Conservation (phyloP, 352 stramenopile genomes). For the Phytophthora boehmeriae region DNA sequence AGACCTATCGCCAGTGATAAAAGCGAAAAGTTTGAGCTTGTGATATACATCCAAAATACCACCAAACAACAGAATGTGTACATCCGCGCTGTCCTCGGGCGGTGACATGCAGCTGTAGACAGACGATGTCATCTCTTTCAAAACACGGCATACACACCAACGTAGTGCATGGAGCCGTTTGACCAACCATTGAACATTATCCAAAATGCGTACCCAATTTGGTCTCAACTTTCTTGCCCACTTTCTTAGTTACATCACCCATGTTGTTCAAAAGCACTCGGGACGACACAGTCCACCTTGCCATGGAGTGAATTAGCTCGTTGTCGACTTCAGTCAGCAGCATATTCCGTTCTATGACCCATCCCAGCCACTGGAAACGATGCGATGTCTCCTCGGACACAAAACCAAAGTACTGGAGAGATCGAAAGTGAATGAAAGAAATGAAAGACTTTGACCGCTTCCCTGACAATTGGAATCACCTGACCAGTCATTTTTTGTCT, state of each 20-base stretch:
- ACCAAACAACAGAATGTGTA: neutral
- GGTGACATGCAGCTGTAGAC: constrained; percentile 1
- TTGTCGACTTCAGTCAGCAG: constrained; percentile 9
- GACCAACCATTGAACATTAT: constrained; percentile 11
- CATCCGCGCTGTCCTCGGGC: neutral
- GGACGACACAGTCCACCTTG: constrained; percentile 3
- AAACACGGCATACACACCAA: constrained; percentile 3
- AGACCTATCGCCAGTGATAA: constrained; percentile 1
- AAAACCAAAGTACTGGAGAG: constrained; percentile 5
- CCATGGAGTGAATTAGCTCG: constrained; percentile 1
- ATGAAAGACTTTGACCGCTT: no score
- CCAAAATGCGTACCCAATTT: constrained; percentile 10
- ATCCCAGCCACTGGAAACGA: constrained; percentile 7
- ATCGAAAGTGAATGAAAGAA: no score
- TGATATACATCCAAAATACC: neutral
- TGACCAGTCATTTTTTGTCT: no score
- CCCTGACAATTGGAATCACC: no score
- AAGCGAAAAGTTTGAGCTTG: neutral
- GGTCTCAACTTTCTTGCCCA: constrained; percentile 1
- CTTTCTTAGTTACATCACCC: constrained; percentile 6
- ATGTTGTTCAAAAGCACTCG: constrained; percentile 8
- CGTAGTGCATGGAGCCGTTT: constrained; percentile 7
- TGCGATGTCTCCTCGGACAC: constrained; percentile 7
- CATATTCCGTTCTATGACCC: constrained; percentile 14
- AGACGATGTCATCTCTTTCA: no score